Evolutionary conservation across 805 yeast species (phyloP), one percentile per base, ranked within the genome.

Genomic region (Spathaspora boniae): DNA sequence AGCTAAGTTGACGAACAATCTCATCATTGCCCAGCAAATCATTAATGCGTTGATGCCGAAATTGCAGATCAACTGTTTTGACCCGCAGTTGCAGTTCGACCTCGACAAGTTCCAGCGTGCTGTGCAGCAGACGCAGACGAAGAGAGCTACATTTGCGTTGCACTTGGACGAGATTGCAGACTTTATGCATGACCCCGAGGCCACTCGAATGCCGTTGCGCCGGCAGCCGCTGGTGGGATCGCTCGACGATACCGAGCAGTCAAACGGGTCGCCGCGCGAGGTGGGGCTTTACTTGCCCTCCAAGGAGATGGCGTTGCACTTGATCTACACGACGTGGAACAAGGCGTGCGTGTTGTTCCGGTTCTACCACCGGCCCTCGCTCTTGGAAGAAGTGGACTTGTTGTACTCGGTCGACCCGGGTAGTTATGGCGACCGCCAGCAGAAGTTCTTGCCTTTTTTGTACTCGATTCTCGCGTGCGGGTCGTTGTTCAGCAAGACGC

Each of bases 391-490:
- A 45, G 65, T 87, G 18, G 89, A 84, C 46, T 76, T 83, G 37
- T 61, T 87, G 18, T 87, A 86, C 57, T 82, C 80, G 29, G 71
- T 85, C 7, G 88, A 83, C 48, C 91, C 94, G 1, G 69, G 72
- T 11, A 74, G 75, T 39, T 82, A 80, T 55, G 78, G 86, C 2
- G 80, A 81, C 44, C 72, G 82, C 40, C 94, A 86, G 53, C 82
- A 76, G 41, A 74, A 78, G 46, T 82, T 86, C 43, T 60, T 86
- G 34, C 95, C 96, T 0, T 68, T 88, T 41, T 78, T 87, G 27
- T 87, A 87, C 58, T 77, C 93, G 1, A 84, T 86, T n/a, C 70
- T 88, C 62, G 95, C 96, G 0, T 86, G 87, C 44, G 96, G 96
- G 11, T 85, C 87, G 3, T 63, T 87, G 24, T 86, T 88, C 47